Base-by-base conservation (phyloP, 345 rosid species). In the Hibiscus trionum region DNA sequence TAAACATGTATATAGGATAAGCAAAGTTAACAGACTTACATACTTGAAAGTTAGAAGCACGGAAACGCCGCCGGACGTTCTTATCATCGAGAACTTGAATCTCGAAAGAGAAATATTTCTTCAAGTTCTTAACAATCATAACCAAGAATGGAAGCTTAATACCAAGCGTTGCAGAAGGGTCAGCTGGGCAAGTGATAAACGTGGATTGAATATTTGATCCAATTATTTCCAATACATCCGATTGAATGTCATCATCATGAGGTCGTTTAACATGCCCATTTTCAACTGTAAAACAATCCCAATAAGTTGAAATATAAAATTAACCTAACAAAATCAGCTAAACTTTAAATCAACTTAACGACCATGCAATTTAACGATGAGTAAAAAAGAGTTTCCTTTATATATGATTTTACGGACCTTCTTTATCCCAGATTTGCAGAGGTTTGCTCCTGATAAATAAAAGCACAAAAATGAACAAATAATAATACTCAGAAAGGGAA, bases 21-120 rank as follows among this genome's bases (percentile, higher is more conserved):
- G 56, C 24, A 42, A 78, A 72, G 77, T 64, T 84, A 87, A 82
- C 78, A 81, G 80, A 88, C 0, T 81, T 80, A 88, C 99, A 87
- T 75, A 95, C 99, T 88, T 95, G 99, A 80, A 88, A 95, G 80
- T 92, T 95, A 84, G 99, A 95, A 88, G 99, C 90, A 29, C 98
- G 90, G 76, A 95, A 95, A 68, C 99, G 97, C 37, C 99, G 77
- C 69, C 99, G 85, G 53, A 95, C 98, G 61, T 90, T 95, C 94
- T 95, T 95, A 79, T 95, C 99, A 61, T 95, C 99, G 73, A 95
- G 83, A 75, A 95, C 86, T 73, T 95, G 99, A 80, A 95, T 89
- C 88, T 95, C 99, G 77, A 95, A 92, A 5, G 98, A 84, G 84
- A 95, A 90, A 80, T 89, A 95, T 73, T 92, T 92, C 82, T 90